Conservation (phyloP, 2,329 filamentous ascomycete genomes). For the Monosporascus sp. region DNA sequence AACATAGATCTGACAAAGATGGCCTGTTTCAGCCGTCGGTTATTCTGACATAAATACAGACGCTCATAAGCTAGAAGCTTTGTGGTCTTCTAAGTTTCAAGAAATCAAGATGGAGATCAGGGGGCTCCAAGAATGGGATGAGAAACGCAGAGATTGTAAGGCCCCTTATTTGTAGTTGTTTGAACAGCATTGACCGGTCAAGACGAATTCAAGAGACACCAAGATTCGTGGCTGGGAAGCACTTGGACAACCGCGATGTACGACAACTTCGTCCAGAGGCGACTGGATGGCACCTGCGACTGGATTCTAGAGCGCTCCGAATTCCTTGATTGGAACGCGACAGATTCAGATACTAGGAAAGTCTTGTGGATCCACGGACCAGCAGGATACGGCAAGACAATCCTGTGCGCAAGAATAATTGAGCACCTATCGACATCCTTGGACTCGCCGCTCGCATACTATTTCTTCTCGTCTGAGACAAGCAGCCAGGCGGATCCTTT, state of each 20-base stretch:
- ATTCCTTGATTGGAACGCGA: constrained; percentile 14
- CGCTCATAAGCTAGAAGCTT: too few relatives aligned
- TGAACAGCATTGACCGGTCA: too few relatives aligned
- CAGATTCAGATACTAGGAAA: constrained; percentile 1
- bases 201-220: too few relatives aligned
- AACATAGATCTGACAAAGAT: too few relatives aligned
- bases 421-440: too few relatives aligned
- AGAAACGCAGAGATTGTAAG: too few relatives aligned
- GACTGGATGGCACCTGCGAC: constrained; percentile 19
- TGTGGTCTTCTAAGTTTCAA: too few relatives aligned
- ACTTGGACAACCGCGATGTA: constrained; percentile 3
- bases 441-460: constrained; percentile 15
- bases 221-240: background rate
- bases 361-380: constrained; percentile 28
- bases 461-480: constrained; percentile 28
- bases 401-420: constrained; percentile 25
- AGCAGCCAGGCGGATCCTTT: constrained; percentile 20
- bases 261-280: constrained; percentile 12
- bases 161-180: too few relatives aligned
- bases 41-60: too few relatives aligned
- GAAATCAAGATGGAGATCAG: too few relatives aligned
- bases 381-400: constrained; percentile 29
- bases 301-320: constrained; percentile 19
- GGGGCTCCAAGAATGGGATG: too few relatives aligned
- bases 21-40: too few relatives aligned